Conservation (phyloP, 2,329 filamentous ascomycete species). For the Grosmannia serpens region DNA sequence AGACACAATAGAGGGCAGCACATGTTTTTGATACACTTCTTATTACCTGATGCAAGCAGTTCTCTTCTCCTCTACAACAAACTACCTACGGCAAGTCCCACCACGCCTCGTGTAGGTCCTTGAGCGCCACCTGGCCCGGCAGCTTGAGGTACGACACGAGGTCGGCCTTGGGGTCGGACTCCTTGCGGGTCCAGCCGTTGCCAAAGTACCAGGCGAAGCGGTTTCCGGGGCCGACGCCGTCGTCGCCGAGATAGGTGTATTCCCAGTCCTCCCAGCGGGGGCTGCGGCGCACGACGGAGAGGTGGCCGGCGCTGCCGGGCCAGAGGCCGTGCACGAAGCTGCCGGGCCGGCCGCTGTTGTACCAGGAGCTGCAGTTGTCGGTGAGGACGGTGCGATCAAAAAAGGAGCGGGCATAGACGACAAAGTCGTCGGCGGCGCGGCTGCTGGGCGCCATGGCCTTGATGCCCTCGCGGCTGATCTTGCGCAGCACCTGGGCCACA, state of each 20-base stretch:
- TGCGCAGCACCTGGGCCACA: conserved; percentile 36
- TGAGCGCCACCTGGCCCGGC: conserved; percentile 45
- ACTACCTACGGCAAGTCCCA: conserved; percentile 36
- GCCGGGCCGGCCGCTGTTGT: conserved; percentile 18
- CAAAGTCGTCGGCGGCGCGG: conserved; percentile 14
- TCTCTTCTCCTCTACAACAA: too few species aligned
- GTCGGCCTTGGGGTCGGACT: conserved; percentile 26
- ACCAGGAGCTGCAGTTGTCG: conserved; percentile 20
- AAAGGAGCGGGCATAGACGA: conserved; percentile 19
- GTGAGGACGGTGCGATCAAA: conserved; percentile 19
- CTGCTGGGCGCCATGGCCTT: conserved; percentile 15
- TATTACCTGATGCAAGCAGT: too few species aligned
- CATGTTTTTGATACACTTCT: too few species aligned
- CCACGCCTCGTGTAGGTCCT: conserved; percentile 57
- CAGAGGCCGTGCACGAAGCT: conserved; percentile 16
- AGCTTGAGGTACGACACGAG: conserved; percentile 31
- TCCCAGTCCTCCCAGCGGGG: conserved; percentile 24
- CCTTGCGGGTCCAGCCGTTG: conserved; percentile 30
- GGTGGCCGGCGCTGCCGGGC: conserved; percentile 15
- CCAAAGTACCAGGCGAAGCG: conserved; percentile 31
- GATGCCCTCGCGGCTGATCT: conserved; percentile 36
- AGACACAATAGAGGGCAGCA: too few species aligned
- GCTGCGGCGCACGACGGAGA: conserved; percentile 14
- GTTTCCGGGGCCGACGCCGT: conserved; percentile 38
- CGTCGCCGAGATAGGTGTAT: conserved; percentile 29